Evolutionary conservation across 225 moss, liverwort and hornwort species (phyloP), one percentile per base, ranked within the genome.

Genomic region (Sphagnum tenellum): DNA sequence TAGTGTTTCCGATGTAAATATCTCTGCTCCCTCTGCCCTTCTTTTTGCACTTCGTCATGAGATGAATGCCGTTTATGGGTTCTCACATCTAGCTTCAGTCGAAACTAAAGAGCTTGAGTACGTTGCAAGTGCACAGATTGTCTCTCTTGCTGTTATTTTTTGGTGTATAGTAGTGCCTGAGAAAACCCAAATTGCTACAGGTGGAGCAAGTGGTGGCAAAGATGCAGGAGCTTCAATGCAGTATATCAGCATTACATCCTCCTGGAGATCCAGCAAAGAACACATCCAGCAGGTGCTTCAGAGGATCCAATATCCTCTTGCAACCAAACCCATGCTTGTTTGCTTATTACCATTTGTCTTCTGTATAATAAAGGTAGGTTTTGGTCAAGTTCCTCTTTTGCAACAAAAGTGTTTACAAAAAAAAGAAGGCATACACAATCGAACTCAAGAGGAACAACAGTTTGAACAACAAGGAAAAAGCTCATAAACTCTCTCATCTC

Each of bases 141-240:
- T 29, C 29, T 29, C 29, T 29, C 29, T 29, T 29, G 29, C 29
- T 29, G 29, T 29, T 29, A 29, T 29, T 29, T 29, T 29, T 29
- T 29, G 29, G 29, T 29, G 29, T 29, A 29, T 29, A 0, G 29
- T 29, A 29, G 29, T 29, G 29, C 29, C 29, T 29, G 29, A 29
- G 29, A 29, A 29, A 29, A 29, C 29, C 29, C 29, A 29, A 29
- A 29, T 29, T 29, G 29, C 29, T 29, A 48, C 77, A 84, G 84
- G 84, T 84, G 55, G 84, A 84, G 75, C 84, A 84, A 64, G 80
- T 84, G 44, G 84, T 84, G 9, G 80, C 77, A 61, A 80, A 77
- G 45, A 60, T 84, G 48, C 84, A 84, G 61, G 77, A 73, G 64
- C 75, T 84, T 3, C 84, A 84, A 46, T 67, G 63, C 55, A 80